Evolutionary conservation across 139 green algal genomes (phyloP), one percentile per base, ranked within the genome.

Genomic region (Ettlia oleoabundans): DNA sequence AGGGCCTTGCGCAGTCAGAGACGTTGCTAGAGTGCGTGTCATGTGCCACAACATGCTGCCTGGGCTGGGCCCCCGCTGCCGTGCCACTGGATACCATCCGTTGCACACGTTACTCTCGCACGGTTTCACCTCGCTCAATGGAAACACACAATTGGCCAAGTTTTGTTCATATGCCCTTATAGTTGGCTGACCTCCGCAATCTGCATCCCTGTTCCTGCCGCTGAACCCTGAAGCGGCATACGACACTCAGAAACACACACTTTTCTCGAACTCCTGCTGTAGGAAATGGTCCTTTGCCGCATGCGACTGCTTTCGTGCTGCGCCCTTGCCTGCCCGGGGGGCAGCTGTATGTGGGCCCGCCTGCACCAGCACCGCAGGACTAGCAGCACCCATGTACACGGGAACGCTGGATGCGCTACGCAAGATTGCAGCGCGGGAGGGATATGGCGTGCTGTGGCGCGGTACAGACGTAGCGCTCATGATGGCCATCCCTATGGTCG

Each of bases 401-500:
- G 79, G 78, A 7, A 90, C 88, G 19, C 10, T 86, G 10, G 82
- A 90, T 62, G 85, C 71, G 42, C 83, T 92, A 53, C 84, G 78
- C 35, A 89, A 85, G 24, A 92, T 93, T 37, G 84, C 80, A 6
- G 62, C 75, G 24, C 33, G 65, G 8, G 94, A 98, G 87, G 94
- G 94, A n/a, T 9, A 90, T 3, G 30, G 64, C 1, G 85, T 80
- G 35, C 79, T 98, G 28, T 98, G 94, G 94, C 88, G 91, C 6
- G 94, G 94, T 69, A 94, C 92, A 26, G 85, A 90, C 42, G 86
- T 91, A 0, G 87, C 94, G 10, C 85, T 98, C 32, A 84, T 95
- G 19, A 96, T 95, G 81, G 82, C 90, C 8, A 86, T 96, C 0
- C 94, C 94, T 8, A 96, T 95, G 90, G 89, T 99, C 6, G 95